phyloP scores from a whole-genome alignment of 192 early-diverging fungal species.

The Lunasporangiospora selenospora region DNA sequence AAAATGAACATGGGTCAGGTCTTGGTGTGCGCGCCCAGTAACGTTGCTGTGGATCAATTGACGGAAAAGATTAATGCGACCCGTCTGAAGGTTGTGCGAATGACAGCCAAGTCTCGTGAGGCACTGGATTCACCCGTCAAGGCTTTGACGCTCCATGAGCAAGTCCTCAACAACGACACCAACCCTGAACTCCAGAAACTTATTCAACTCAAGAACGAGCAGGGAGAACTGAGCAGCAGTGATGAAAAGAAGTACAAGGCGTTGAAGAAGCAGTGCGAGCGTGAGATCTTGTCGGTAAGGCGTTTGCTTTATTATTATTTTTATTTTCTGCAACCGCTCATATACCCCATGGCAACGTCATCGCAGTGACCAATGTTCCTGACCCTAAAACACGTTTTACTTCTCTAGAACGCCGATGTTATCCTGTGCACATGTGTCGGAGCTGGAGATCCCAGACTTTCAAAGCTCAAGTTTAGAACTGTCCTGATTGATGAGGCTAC shows the following conservation, averaged over 20 bases:
- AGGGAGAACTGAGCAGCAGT: slow-evolving; percentile 88
- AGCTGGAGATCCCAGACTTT: slow-evolving; percentile 93
- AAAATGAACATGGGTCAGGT: slow-evolving; percentile 90
- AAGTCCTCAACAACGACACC: slow-evolving; percentile 95
- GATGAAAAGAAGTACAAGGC: slow-evolving; percentile 90
- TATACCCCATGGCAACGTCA: no score
- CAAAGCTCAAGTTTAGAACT: slow-evolving; percentile 88
- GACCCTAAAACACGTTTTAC: no score
- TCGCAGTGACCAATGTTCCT: no score
- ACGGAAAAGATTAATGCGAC: slow-evolving; percentile 97
- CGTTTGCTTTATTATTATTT: no score
- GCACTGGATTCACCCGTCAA: slow-evolving; percentile 94
- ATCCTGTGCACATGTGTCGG: slow-evolving; percentile 98
- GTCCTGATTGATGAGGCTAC: slow-evolving; percentile 98
- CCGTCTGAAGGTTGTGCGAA: slow-evolving; percentile 92
- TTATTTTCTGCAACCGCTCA: no score
- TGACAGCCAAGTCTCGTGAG: slow-evolving; percentile 93
- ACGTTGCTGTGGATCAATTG: slow-evolving; percentile 99
- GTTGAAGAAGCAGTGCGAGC: slow-evolving; percentile 86
- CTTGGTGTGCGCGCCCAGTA: slow-evolving; percentile 98
- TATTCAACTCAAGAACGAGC: slow-evolving; percentile 83
- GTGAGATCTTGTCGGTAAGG: slow-evolving; percentile 84
- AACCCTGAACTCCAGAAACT: slow-evolving; percentile 94
- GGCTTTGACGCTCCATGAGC: slow-evolving; percentile 95
- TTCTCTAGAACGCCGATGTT: slow-evolving; percentile 86